Base-by-base conservation (phyloP, 805 yeast species). In the Wickerhamomyces ciferrii region DNA sequence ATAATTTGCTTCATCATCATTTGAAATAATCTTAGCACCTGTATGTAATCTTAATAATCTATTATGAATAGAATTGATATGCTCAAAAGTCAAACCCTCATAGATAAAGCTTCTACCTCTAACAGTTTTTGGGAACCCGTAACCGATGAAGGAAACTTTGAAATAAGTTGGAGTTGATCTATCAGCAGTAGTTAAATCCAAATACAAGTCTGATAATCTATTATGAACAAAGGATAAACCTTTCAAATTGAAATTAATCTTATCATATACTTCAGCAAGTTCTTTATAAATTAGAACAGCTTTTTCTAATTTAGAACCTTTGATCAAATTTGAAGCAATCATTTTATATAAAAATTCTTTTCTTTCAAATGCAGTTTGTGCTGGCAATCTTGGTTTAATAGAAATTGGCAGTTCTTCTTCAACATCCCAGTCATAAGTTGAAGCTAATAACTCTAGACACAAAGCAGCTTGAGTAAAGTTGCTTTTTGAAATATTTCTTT, bases 41-140 rank as follows among this genome's bases (percentile, higher is more conserved):
- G 94, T 95, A 62, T 87, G 86, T 41, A 86, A 65, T 57, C 81
- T 78, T 54, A 83, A 74, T 49, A 90, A 68, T 53, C 96, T 72
- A 56, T 83, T 87, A 56, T 85, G 89, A 61, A 89, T 85, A 3
- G 92, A 82, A 2, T 90, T 81, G 48, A 89, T 82, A 63, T 87
- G 94, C 61, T 89, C 97, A 67, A 86, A 89, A 27, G 96, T 89
- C 44, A 80, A 71, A 6, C 96, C 96, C 66, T 89, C 96, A 59
- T 83, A 87, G 44, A 89, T 84, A 61, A 84, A 89, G 49, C 81
- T 82, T 58, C 84, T 80, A 41, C 87, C 86, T 57, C 96, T 72
- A 42, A 86, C 74, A 34, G 90, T 77, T 29, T 70, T 71, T 8
- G 96, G 96, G 73, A 89, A 89, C 2, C 96, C 96, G 44, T 75